Base-by-base conservation (phyloP, 2,329 filamentous ascomycete species). In the Ophiostoma novo-ulmi region DNA sequence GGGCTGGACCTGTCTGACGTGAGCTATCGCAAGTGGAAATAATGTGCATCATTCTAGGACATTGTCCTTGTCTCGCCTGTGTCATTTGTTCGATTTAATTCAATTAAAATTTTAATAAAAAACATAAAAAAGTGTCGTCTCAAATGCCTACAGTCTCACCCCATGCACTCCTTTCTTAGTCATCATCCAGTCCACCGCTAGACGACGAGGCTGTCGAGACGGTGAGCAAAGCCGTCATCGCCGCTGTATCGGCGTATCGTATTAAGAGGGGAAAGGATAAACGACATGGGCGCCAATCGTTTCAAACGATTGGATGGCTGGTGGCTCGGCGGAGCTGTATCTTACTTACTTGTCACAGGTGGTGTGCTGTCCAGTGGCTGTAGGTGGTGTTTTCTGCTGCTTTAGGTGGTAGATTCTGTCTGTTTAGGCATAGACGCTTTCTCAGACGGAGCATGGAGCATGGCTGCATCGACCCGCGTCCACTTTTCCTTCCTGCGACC, bases 381-480 rank as follows among this genome's bases (percentile, higher is more conserved):
- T 26, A 58, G 52, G 22, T 44, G 39, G 39, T 44, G 39, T 44
- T 44, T 17, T 44, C 13, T 52, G 44, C 6, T 52, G 14, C 14
- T 52, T 52, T 52, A 52, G 44, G 44, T 63, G 58, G 58, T 63
- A 63, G 58, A 35, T 63, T 35, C 22, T 7, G 58, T 63, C 58
- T 63, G 4, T 35, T 63, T 63, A 35, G 58, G 58, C 26, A 63
- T 63, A 35, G 58, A 20, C 58, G 58, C 58, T 26, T 7, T 14
- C 14, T 63, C n/a, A 14, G 14, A 22, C 58, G 44, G 38, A 39
- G 10, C 38, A 39, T 39, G 38, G 44, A 8, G n/a, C 58, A 63
- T 63, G 58, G 26, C 58, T 63, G 58, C 58, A 63, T 63, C 58
- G 26, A 63, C 58, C 58, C 58, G 44, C 52, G 58, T 63, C 58